These are phyloP conservation scores for Coelastrella sp. DNA, from an alignment of 139 green algal genomes.

Conservation along the genomic window DNA sequence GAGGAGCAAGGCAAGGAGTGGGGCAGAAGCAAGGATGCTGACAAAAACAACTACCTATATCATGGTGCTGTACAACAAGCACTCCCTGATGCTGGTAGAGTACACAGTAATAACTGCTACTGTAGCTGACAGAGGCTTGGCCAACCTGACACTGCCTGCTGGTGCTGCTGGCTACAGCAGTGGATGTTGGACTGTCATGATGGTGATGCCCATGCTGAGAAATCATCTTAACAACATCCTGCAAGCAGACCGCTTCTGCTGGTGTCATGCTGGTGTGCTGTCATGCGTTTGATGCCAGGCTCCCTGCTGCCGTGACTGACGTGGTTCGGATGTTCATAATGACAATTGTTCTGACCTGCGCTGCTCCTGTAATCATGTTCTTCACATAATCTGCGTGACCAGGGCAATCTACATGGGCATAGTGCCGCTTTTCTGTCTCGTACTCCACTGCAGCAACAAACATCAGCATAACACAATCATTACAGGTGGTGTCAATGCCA, in stretches of 20 bases:
- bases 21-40: no score
- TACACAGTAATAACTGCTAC: no score
- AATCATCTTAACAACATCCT: not conserved
- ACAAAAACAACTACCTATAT: no score
- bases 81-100: no score
- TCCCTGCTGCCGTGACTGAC: not conserved
- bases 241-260: not conserved
- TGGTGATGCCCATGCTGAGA: not conserved
- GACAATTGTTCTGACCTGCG: slow-evolving; percentile 63
- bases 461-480: not conserved
- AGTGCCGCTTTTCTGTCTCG: slow-evolving; percentile 96
- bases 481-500: no score
- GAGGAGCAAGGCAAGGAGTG: not conserved
- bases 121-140: no score
- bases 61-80: no score
- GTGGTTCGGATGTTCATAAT: not conserved
- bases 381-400: slow-evolving; percentile 99
- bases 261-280: slow-evolving; percentile 8
- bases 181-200: no score
- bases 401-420: slow-evolving; percentile 99
- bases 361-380: slow-evolving; percentile 99
- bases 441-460: slow-evolving; percentile 92
- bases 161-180: not conserved
- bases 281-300: not conserved
- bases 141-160: not conserved